Percentiles rank a stretch among this genome's conserved stretches.
phyloP scores from a whole-genome alignment of 306 rosid genomes.

The Parietaria judaica region DNA sequence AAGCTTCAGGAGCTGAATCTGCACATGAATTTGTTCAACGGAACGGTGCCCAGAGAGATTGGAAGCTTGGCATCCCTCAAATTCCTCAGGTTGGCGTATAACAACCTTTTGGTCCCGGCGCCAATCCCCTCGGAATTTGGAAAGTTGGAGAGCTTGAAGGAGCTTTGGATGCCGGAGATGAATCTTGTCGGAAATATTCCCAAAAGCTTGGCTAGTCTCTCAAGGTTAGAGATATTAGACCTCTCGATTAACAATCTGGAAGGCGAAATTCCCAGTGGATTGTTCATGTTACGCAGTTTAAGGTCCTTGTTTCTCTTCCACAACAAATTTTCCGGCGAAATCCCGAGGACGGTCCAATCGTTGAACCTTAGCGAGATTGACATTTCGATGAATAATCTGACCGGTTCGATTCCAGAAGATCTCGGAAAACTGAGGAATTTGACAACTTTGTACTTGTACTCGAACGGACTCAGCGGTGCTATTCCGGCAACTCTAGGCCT shows the following conservation, averaged over 20 bases:
- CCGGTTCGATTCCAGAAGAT: slow-evolving; percentile 49
- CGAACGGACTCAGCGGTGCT: slow-evolving; percentile 47
- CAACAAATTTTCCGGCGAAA: slow-evolving; percentile 49
- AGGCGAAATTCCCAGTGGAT: slow-evolving; percentile 44
- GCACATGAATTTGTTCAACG: slow-evolving; percentile 37
- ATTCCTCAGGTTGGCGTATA: slow-evolving; percentile 31
- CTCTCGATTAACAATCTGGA: slow-evolving; percentile 43
- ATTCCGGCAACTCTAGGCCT: slow-evolving; percentile 54
- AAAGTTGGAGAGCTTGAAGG: slow-evolving; percentile 37
- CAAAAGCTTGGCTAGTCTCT: slow-evolving; percentile 29
- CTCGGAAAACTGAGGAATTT: slow-evolving; percentile 44
- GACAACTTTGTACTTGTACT: slow-evolving; percentile 30
- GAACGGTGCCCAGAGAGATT: slow-evolving; percentile 51
- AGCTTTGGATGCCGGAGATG: slow-evolving; percentile 29
- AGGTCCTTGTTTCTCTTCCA: slow-evolving; percentile 29
- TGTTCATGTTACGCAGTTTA: slow-evolving; percentile 44
- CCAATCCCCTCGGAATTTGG: slow-evolving; percentile 51
- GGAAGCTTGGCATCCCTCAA: slow-evolving; percentile 56
- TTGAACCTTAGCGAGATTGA: slow-evolving; percentile 36
- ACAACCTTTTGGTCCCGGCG: slow-evolving; percentile 19
- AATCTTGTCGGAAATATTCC: slow-evolving; percentile 61
- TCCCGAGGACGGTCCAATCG: slow-evolving; percentile 43
- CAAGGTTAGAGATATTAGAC: slow-evolving; percentile 41
- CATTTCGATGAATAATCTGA: slow-evolving; percentile 49
- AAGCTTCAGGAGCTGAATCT: slow-evolving; percentile 28